These are phyloP conservation scores for Mimosa pudica DNA, from an alignment of 306 rosid species.

Conservation along the genomic window DNA sequence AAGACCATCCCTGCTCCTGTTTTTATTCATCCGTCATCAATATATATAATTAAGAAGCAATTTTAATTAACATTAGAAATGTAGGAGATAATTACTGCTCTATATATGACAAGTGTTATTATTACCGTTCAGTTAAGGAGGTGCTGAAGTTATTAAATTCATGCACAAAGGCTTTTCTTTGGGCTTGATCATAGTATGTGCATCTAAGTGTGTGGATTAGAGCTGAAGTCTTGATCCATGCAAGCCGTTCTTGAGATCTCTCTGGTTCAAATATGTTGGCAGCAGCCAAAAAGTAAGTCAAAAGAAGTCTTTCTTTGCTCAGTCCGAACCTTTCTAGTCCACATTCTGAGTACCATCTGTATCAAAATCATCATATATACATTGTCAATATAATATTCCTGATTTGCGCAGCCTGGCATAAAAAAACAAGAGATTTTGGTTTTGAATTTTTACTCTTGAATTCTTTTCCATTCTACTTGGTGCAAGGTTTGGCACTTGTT, in stretches of 20 bases:
- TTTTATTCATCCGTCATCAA: conserved; percentile 45
- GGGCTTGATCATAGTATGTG: conserved; percentile 24
- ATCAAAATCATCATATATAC: not conserved
- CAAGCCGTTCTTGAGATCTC: conserved; percentile 52
- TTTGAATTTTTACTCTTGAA: conserved; percentile 47
- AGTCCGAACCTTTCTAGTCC: conserved; percentile 46
- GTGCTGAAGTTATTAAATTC: conserved; percentile 34
- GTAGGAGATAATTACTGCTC: not conserved
- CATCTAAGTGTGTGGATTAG: conserved; percentile 43
- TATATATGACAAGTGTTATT: not conserved
- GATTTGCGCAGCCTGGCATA: not conserved
- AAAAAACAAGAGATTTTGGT: not conserved
- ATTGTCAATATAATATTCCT: not conserved
- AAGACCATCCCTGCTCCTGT: conserved; percentile 39
- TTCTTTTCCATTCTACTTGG: conserved; percentile 51
- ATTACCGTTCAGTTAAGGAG: conserved; percentile 9
- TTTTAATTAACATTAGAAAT: not conserved
- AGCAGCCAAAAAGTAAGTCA: conserved; percentile 53
- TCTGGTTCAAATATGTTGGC: conserved; percentile 60
- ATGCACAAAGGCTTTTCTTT: conserved; percentile 44
- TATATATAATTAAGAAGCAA: not conserved
- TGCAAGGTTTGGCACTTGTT: conserved; percentile 61
- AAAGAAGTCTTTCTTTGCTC: conserved; percentile 47
- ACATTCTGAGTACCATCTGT: conserved; percentile 61
- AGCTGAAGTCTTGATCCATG: conserved; percentile 55